phyloP scores from a whole-genome alignment of 257 asterid species.

The Buddleja alternifolia region DNA sequence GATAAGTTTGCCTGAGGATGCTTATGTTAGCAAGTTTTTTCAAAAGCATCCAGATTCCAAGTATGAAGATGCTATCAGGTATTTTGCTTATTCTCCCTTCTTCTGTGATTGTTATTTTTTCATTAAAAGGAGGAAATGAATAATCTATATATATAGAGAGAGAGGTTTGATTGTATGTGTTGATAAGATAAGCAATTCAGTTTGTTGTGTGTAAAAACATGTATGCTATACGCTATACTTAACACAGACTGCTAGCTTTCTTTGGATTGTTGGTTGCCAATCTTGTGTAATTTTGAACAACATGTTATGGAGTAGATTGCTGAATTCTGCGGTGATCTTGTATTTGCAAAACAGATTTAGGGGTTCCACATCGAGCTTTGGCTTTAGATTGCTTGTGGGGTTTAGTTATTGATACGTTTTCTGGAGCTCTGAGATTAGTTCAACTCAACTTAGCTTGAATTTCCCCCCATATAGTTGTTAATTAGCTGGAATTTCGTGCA shows the following conservation, averaged over 20 bases:
- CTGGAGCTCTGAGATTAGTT: constrained; percentile 8
- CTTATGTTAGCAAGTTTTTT: constrained; percentile 67
- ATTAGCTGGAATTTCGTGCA: not conserved
- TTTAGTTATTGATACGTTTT: constrained; percentile 5
- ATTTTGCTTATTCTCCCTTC: constrained; percentile 30
- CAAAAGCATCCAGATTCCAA: constrained; percentile 71
- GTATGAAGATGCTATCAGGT: constrained; percentile 80
- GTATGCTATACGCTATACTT: not conserved
- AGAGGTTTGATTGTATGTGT: constrained; percentile 7
- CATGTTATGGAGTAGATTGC: not conserved
- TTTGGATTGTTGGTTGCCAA: not conserved
- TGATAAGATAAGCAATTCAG: constrained; percentile 4
- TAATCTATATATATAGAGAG: not conserved
- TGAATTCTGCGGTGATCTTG: not conserved
- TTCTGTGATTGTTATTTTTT: constrained; percentile 4
- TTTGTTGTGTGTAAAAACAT: not conserved
- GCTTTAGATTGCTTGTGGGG: not conserved
- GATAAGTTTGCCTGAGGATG: constrained; percentile 81
- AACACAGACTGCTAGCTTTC: not conserved
- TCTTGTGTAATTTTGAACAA: not conserved
- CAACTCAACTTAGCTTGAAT: constrained; percentile 18
- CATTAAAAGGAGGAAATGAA: not conserved
- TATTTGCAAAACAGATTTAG: not conserved
- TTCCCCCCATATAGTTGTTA: not conserved
- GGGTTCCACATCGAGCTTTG: not conserved